These are phyloP conservation scores for Schoenoplectus triqueter DNA, from an alignment of 202 grass and related monocot species.

Conservation along the genomic window DNA sequence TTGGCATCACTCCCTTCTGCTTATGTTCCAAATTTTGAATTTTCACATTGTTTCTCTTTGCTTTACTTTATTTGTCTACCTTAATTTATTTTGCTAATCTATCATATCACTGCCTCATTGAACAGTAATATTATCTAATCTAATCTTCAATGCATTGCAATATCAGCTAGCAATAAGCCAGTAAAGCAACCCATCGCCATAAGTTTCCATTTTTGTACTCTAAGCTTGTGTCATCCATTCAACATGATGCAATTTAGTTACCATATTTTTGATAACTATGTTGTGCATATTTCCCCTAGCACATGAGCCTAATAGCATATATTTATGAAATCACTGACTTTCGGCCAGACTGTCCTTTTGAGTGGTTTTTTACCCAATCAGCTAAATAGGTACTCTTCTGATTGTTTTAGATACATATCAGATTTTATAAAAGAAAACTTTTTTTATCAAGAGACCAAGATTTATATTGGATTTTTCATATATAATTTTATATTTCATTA, in stretches of 20 bases:
- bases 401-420: too few species aligned
- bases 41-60: background rate
- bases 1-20: background rate
- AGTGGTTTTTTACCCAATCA: too few species aligned
- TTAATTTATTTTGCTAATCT: background rate
- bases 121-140: background rate
- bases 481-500: too few species aligned
- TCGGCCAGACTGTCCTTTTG: too few species aligned
- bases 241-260: background rate
- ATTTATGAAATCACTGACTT: too few species aligned
- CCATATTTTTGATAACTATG: too few species aligned
- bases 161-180: background rate
- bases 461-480: too few species aligned
- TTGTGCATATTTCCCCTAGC: too few species aligned
- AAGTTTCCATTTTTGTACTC: background rate
- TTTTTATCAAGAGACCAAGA: too few species aligned
- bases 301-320: too few species aligned
- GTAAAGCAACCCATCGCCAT: background rate
- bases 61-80: background rate
- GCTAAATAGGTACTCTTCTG: too few species aligned
- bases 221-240: background rate
- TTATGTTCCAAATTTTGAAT: background rate
- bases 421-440: too few species aligned
- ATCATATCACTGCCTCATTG: background rate
- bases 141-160: background rate